Evolutionary conservation across 2,329 filamentous ascomycete genomes (phyloP).

Genomic region (Orbilia blumenaviensis): DNA sequence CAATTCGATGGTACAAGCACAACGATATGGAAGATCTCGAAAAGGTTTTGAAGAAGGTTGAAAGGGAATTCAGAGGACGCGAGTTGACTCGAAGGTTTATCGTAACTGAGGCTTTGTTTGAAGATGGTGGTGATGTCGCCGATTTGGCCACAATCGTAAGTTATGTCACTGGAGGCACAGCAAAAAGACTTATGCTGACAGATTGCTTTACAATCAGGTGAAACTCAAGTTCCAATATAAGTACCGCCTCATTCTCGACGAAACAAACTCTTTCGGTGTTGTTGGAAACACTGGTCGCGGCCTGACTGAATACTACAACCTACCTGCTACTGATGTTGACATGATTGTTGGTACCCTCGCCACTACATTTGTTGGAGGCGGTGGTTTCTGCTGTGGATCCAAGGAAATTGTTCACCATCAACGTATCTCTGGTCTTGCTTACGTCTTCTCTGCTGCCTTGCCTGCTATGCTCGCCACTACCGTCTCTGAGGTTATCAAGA

Average conservation of each 20-base stretch:
- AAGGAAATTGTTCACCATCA: slow-evolving; percentile 95
- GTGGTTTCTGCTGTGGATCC: slow-evolving; percentile 92
- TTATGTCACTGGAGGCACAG: slow-evolving; percentile 51
- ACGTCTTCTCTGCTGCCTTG: slow-evolving; percentile 94
- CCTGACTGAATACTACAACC: slow-evolving; percentile 94
- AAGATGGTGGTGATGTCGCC: slow-evolving; percentile 84
- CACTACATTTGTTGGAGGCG: slow-evolving; percentile 87
- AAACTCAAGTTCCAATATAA: slow-evolving; percentile 97
- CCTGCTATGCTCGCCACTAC: slow-evolving; percentile 96
- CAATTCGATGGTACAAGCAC: slow-evolving; percentile 92
- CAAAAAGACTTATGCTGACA: slow-evolving; percentile 25
- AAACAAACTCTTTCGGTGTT: slow-evolving; percentile 97
- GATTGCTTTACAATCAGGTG: slow-evolving; percentile 67
- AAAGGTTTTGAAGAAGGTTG: slow-evolving; percentile 81
- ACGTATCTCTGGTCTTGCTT: slow-evolving; percentile 88
- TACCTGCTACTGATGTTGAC: slow-evolving; percentile 90
- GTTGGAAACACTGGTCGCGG: slow-evolving; percentile 90
- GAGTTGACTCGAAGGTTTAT: slow-evolving; percentile 92
- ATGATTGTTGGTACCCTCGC: slow-evolving; percentile 96
- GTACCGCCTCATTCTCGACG: slow-evolving; percentile 95
- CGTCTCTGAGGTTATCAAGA: slow-evolving; percentile 84
- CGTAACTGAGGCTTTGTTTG: slow-evolving; percentile 93
- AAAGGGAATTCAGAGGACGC: slow-evolving; percentile 85
- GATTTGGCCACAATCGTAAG: slow-evolving; percentile 84
- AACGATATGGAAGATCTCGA: slow-evolving; percentile 96